These are phyloP conservation scores for Eucalyptus pumila DNA, from an alignment of 345 rosid genomes.

Conservation along the genomic window DNA sequence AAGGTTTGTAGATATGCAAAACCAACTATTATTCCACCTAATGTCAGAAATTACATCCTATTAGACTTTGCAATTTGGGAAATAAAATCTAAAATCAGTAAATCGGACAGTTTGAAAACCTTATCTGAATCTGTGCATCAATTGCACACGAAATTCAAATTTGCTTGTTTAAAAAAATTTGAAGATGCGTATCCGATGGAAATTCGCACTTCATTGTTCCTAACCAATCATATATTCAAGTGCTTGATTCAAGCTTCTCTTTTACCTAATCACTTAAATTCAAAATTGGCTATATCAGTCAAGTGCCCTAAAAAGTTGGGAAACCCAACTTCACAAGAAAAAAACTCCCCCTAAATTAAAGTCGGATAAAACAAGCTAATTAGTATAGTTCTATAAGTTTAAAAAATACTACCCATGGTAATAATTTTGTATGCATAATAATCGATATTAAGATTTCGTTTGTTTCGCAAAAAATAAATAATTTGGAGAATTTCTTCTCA, in stretches of 20 bases:
- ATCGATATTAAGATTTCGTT: accelerated
- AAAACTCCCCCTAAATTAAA: background rate
- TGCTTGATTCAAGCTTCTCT: background rate
- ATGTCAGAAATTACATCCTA: background rate
- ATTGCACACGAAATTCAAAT: background rate
- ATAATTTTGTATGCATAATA: background rate
- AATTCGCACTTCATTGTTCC: background rate
- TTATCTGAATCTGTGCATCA: background rate
- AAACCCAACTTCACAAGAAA: background rate
- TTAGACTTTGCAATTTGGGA: background rate
- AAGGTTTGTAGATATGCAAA: background rate
- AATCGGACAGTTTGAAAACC: accelerated
- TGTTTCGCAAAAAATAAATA: accelerated
- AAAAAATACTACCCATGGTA: background rate
- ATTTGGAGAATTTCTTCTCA: background rate
- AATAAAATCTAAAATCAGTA: background rate
- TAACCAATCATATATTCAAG: background rate
- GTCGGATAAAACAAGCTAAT: background rate
- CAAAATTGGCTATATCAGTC: background rate
- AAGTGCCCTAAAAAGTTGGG: background rate
- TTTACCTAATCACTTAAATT: background rate
- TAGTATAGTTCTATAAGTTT: background rate
- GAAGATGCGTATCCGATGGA: background rate
- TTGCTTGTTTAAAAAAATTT: background rate
- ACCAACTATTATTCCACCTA: background rate